A percentile compares a stretch with the other conserved stretches of the same genome.
Evolutionary conservation across 495 filamentous ascomycete species (phyloP).

Genomic region (Penicillium crystallinum): DNA sequence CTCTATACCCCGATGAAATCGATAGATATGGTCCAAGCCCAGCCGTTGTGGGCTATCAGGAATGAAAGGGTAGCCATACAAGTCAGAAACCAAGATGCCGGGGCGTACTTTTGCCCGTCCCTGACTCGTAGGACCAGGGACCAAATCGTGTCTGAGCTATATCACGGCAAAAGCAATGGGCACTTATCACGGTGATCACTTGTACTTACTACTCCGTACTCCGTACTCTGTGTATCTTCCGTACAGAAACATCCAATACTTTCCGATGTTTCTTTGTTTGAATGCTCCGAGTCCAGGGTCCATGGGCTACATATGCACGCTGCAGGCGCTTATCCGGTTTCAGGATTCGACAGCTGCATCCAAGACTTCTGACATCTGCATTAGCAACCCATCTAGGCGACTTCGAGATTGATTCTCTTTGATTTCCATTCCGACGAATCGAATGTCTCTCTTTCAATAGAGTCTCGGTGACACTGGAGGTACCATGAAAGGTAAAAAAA

Average conservation of each 20-base stretch:
- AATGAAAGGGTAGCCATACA: background rate
- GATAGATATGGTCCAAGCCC: background rate
- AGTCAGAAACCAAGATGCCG: background rate
- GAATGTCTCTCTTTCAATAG: background rate
- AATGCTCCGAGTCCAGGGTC: background rate
- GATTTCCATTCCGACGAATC: background rate
- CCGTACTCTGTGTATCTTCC: too few relatives aligned
- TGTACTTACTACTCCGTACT: too few relatives aligned
- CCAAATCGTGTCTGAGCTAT: too few relatives aligned
- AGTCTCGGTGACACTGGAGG: slow-evolving; percentile 16
- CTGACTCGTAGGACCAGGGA: background rate
- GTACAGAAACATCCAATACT: background rate
- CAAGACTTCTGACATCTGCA: slow-evolving; percentile 5
- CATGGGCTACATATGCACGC: slow-evolving; percentile 4
- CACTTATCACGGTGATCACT: too few relatives aligned
- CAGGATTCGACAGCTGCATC: slow-evolving; percentile 3
- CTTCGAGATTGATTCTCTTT: slow-evolving; percentile 1
- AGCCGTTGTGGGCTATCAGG: background rate
- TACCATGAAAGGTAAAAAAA: slow-evolving; percentile 4
- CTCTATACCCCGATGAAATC: background rate
- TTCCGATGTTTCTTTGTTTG: too few relatives aligned
- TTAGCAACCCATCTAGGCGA: slow-evolving; percentile 10
- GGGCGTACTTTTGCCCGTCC: background rate
- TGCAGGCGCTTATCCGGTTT: slow-evolving; percentile 6
- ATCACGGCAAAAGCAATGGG: too few relatives aligned